Percentiles rank a stretch among this genome's conserved stretches.
Evolutionary conservation across 208 protist species (phyloP).

Genomic region (Trypanosoma platydactyli): DNA sequence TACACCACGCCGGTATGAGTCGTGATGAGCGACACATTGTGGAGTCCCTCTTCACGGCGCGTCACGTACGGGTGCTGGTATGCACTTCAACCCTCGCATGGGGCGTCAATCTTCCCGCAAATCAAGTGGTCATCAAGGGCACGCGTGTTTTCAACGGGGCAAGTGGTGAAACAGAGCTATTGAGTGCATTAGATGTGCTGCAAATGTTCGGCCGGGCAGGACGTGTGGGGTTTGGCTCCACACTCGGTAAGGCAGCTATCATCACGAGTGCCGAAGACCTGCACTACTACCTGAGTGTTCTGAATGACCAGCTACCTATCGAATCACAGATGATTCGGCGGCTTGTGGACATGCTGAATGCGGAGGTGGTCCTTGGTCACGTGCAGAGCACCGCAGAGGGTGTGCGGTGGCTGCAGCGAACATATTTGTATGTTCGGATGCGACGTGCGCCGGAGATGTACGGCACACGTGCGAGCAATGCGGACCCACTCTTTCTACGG

Average conservation of each 20-base stretch:
- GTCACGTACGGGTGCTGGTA: conserved; percentile 97
- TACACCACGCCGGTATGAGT: conserved; percentile 99
- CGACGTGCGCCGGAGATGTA: conserved; percentile 95
- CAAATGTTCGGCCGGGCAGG: conserved; percentile 99
- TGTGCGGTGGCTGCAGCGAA: conserved; percentile 97
- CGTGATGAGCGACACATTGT: conserved; percentile 95
- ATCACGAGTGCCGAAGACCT: conserved; percentile 97
- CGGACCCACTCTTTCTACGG: conserved; percentile 86
- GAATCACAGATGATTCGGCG: conserved; percentile 97
- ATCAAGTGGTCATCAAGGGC: conserved; percentile 99
- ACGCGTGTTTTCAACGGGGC: conserved; percentile 99
- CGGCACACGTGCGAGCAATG: conserved; percentile 70
- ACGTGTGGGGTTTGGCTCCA: conserved; percentile 93
- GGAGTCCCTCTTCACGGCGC: conserved; percentile 97
- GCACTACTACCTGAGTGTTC: conserved; percentile 97
- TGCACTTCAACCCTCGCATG: conserved; percentile 99
- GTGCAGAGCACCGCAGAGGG: conserved; percentile 94
- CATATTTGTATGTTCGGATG: conserved; percentile 99
- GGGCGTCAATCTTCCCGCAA: conserved; percentile 99
- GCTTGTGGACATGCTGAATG: conserved; percentile 98
- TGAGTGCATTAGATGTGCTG: conserved; percentile 98
- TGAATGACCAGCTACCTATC: conserved; percentile 99
- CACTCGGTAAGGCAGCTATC: conserved; percentile 95
- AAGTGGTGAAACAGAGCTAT: conserved; percentile 94
- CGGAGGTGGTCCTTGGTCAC: conserved; percentile 98